Conservation (phyloP, 2,329 filamentous ascomycete genomes). For the Ilyonectria sp. region DNA sequence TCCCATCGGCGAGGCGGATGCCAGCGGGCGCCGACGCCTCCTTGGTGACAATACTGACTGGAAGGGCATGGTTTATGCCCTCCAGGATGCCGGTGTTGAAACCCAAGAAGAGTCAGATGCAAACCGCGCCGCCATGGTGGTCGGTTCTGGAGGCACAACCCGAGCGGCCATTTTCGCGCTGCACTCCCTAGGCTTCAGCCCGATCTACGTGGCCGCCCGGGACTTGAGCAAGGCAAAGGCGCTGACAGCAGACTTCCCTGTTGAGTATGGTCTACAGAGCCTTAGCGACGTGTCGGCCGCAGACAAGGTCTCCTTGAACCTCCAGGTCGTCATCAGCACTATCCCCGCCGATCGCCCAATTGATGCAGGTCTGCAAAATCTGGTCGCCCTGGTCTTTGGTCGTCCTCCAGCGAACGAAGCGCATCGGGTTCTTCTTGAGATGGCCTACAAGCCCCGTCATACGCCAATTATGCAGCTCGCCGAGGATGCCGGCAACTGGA, state of each 20-base stretch:
- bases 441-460: slow-evolving; percentile 93
- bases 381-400: slow-evolving; percentile 70
- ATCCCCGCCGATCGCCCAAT: slow-evolving; percentile 92
- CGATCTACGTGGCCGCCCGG: slow-evolving; percentile 90
- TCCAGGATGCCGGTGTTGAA: slow-evolving; percentile 77
- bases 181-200: slow-evolving; percentile 84
- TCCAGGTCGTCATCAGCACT: slow-evolving; percentile 84
- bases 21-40: slow-evolving; percentile 67
- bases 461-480: slow-evolving; percentile 91
- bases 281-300: slow-evolving; percentile 67
- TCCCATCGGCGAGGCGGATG: slow-evolving; percentile 60
- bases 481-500: slow-evolving; percentile 80
- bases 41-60: slow-evolving; percentile 96
- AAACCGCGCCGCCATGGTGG: slow-evolving; percentile 84
- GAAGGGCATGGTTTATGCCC: slow-evolving; percentile 88
- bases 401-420: slow-evolving; percentile 54
- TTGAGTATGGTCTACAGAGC: slow-evolving; percentile 78
- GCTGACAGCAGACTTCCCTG: slow-evolving; percentile 81
- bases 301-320: slow-evolving; percentile 63
- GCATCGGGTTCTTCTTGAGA: slow-evolving; percentile 82
- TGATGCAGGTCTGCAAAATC: slow-evolving; percentile 77
- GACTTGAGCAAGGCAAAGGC: slow-evolving; percentile 77
- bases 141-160: slow-evolving; percentile 93
- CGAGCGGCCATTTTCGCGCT: slow-evolving; percentile 93
- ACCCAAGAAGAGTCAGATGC: slow-evolving; percentile 55